Conservation (phyloP, 2,329 filamentous ascomycete species). For the Orbilia javanica region DNA sequence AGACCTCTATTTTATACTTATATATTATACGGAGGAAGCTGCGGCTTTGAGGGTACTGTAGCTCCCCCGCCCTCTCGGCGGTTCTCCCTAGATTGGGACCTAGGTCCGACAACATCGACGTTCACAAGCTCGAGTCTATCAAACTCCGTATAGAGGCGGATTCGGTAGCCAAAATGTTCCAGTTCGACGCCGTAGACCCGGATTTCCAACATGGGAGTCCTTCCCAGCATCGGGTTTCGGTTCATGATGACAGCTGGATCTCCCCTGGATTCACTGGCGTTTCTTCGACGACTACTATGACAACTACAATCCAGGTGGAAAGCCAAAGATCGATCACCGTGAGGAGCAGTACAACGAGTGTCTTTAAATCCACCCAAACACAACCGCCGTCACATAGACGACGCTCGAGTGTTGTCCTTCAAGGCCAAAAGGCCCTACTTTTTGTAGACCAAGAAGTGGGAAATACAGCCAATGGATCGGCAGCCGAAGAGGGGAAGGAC, state of each 20-base stretch:
- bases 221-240: conserved; percentile 22
- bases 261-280: conserved; percentile 50
- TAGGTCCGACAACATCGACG: background rate
- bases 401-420: conserved; percentile 53
- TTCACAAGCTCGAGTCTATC: background rate
- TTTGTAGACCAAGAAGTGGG: conserved; percentile 40
- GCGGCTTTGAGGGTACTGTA: conserved; percentile 27
- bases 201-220: conserved; percentile 47
- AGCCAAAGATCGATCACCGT: conserved; percentile 24
- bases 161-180: conserved; percentile 37
- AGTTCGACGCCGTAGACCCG: conserved; percentile 55
- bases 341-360: conserved; percentile 31
- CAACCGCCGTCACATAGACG: conserved; percentile 17
- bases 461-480: conserved; percentile 9
- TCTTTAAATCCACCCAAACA: conserved; percentile 35
- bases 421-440: conserved; percentile 44
- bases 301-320: conserved; percentile 23
- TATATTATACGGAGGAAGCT: conserved; percentile 36
- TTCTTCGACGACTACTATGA: conserved; percentile 39
- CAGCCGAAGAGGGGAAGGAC: conserved; percentile 33
- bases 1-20: conserved; percentile 17
- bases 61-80: conserved; percentile 30
- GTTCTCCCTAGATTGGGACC: conserved; percentile 12
- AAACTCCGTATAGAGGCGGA: background rate
- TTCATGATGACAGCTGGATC: conserved; percentile 49